Conservation (phyloP, 2,329 filamentous ascomycete genomes). For the Exophiala dermatitidis region DNA sequence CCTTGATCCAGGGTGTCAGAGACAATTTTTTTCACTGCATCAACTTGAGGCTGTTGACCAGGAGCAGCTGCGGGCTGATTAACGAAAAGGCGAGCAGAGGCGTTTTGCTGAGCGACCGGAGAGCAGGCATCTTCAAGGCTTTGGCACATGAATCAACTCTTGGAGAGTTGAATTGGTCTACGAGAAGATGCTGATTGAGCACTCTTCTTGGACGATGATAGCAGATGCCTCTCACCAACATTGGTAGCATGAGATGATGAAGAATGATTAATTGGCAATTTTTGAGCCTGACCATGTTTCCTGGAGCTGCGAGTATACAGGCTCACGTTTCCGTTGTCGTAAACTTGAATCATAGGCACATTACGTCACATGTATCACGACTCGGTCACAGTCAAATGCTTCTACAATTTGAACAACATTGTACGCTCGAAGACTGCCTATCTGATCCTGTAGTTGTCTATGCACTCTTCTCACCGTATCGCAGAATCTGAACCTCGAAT, state of each 20-base stretch:
- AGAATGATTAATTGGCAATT: not conserved
- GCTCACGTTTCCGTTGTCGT: not conserved
- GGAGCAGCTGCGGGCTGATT: not conserved
- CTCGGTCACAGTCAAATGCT: too few species aligned
- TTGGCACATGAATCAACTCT: conserved; percentile 6
- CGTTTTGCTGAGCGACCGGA: not conserved
- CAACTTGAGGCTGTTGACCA: not conserved
- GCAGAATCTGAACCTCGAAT: too few species aligned
- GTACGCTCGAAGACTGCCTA: too few species aligned
- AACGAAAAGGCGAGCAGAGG: not conserved
- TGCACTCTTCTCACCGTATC: too few species aligned
- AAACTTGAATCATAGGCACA: too few species aligned
- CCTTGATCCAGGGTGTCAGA: conserved; percentile 6
- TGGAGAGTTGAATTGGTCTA: conserved; percentile 16
- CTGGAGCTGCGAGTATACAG: not conserved
- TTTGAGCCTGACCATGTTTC: not conserved
- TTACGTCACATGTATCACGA: too few species aligned
- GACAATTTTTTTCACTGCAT: conserved; percentile 1
- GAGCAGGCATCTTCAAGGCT: conserved; percentile 3
- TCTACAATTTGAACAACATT: too few species aligned
- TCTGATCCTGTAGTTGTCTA: too few species aligned
- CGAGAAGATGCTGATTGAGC: conserved; percentile 10
- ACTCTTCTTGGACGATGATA: conserved; percentile 2
- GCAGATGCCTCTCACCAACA: not conserved
- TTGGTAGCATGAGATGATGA: not conserved